Evolutionary conservation across 805 yeast genomes (phyloP).

Genomic region (Teunomyces kruisii): DNA sequence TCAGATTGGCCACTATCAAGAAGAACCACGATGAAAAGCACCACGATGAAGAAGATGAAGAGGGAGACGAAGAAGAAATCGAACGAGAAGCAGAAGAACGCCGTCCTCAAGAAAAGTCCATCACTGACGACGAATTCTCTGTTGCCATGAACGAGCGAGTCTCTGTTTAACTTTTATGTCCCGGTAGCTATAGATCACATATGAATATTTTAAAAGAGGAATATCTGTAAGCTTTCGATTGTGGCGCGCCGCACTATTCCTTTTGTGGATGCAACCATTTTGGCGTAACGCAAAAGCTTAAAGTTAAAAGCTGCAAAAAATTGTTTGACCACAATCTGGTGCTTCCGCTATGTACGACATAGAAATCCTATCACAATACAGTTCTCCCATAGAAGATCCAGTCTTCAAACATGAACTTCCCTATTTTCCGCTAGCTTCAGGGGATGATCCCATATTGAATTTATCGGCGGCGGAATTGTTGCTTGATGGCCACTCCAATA

Average conservation of each 20-base stretch:
- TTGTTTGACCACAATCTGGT: background rate
- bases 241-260: background rate
- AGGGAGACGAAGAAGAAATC: background rate
- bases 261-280: background rate
- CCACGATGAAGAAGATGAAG: background rate
- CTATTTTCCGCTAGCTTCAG: slow-evolving; percentile 13
- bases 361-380: background rate
- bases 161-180: background rate
- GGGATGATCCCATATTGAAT: slow-evolving; percentile 17
- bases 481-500: slow-evolving; percentile 15
- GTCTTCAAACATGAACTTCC: slow-evolving; percentile 16
- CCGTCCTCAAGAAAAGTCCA: background rate
- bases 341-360: background rate
- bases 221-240: too few relatives aligned
- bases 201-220: too few relatives aligned
- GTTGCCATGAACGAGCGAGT: background rate
- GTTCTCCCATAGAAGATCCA: background rate
- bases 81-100: too few relatives aligned
- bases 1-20: slow-evolving; percentile 28
- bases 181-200: too few relatives aligned
- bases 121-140: background rate
- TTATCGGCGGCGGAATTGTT: slow-evolving; percentile 18
- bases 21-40: slow-evolving; percentile 20
- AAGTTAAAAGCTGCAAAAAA: background rate
- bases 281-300: background rate